Evolutionary conservation across 371 early-diverging fungal species (phyloP), one percentile per base, ranked within the genome.

Genomic region (Saksenaea vasiformis): DNA sequence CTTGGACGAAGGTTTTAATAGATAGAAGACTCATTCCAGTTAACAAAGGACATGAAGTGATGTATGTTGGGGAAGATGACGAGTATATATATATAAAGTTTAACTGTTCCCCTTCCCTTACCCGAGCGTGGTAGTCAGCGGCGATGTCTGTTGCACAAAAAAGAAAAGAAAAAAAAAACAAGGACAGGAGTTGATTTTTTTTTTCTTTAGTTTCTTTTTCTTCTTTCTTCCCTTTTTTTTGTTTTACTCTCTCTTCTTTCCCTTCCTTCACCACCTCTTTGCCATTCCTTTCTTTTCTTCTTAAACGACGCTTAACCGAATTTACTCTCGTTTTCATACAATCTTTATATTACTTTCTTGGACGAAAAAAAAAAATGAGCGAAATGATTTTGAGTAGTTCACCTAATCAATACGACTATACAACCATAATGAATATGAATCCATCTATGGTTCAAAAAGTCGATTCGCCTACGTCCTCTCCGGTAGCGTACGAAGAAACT

Each of bases 391-490:
- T 65, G 35, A 53, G 31, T 47, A 44, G 51, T 24, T 36, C 65
- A 53, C 31, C 62, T 56, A 67, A 70, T 51, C 64, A 73, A 22
- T 75, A 72, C 59, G 73, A 78, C 19, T 74, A 72, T 35, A 53
- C 75, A 9, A 67, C 67, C 61, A 69, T 79, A 67, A 57, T 73
- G 34, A 71, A 71, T 59, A 71, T 73, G 41, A 61, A 71, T 55
- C 66, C 79, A 36, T 60, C 67, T 26, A 63, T 79, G 58, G 77
- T 71, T 37, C 70, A 72, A 58, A 74, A 77, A 61, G 36, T 56
- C 5, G 47, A 47, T n/a, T 54, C 65, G 11, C 39, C 54, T 13
- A 31, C 54, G 11, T 31, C 61, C 35, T 37, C 70, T 44, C 60
- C 58, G 11, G 61, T 66, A n/a, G 26, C 68, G 43, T 68, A 62